Evolutionary conservation across 2,329 filamentous ascomycete species (phyloP), one percentile per base, ranked within the genome.

Genomic region (Colletotrichum acutatum): DNA sequence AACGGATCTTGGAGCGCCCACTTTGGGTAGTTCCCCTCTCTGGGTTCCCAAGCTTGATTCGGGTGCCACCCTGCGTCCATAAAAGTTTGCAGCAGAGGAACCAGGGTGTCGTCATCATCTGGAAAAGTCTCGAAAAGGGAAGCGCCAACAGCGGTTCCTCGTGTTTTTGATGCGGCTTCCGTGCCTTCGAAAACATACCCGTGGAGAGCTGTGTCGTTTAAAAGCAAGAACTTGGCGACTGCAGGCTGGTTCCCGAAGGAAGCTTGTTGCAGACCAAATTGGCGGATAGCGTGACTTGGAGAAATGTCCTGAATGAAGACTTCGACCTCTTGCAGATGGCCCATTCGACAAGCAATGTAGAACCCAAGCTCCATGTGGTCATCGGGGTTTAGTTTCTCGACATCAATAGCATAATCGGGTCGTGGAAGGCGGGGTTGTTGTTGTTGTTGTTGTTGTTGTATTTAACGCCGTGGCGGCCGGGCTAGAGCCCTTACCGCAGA

Each of bases 51-150:
- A 12, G 64, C 64, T 37, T 42, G 30, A 34, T 59, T 66, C 12
- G 64, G 53, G 22, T 66, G 64, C 64, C 64, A 66, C n/a, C 64
- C 64, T 22, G 30, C 24, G 2, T 66, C 52, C 14, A 59, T n/a
- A 7, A 65, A 66, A 2, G 22, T 22, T 32, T 59, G 64, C 11
- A 66, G 9, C 24, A 66, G 28, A 19, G 64, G 53, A n/a, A 66
- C 30, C 53, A 46, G n/a, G 22, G 19, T 16, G 7, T 42, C 6
- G 59, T 62, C 26, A 4, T 32, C 64, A 2, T 66, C 30, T 9
- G 61, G 46, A 9, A 49, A 53, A 2, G 11, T 3, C 2, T 66
- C 8, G 19, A 66, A 66, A 19, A 66, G 58, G 42, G 26, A 62
- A 28, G 37, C 59, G 1, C 61, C 61, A n/a, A 24, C 30, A 5